These are phyloP conservation scores for Sindora glabra DNA, from an alignment of 306 rosid species.

Conservation along the genomic window DNA sequence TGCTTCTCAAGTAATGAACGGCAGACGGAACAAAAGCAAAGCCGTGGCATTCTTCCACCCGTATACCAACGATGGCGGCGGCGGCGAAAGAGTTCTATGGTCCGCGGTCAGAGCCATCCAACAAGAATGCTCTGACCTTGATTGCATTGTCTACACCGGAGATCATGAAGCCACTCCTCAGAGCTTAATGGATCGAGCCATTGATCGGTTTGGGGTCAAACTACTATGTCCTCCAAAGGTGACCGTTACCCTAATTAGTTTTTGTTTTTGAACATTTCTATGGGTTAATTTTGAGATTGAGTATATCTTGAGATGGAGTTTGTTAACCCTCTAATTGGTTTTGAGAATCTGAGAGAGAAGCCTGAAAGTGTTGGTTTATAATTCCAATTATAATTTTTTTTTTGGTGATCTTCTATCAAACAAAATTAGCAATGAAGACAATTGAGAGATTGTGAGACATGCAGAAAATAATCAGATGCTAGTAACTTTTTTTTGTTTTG, in stretches of 20 bases:
- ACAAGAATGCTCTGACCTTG: conserved; percentile 50
- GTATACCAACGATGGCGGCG: conserved; percentile 88
- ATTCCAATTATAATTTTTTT: too few relatives aligned
- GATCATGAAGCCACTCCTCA: conserved; percentile 81
- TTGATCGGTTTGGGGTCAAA: conserved; percentile 77
- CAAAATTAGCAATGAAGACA: too few relatives aligned
- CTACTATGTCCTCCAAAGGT: conserved; percentile 55
- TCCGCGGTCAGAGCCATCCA: conserved; percentile 82
- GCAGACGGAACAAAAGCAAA: conserved; percentile 38
- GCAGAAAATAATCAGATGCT: too few relatives aligned
- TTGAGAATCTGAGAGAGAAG: not conserved
- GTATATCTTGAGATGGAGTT: not conserved
- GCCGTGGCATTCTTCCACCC: conserved; percentile 95
- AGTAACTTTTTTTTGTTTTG: too few relatives aligned
- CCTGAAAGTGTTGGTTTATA: not conserved
- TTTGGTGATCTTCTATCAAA: too few relatives aligned
- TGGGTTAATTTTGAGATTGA: not conserved
- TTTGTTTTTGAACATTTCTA: not conserved
- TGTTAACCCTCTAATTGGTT: not conserved
- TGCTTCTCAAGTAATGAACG: conserved; percentile 8
- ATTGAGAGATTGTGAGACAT: too few relatives aligned
- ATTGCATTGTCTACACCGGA: conserved; percentile 70
- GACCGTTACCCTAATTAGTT: not conserved
- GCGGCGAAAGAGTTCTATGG: conserved; percentile 91
- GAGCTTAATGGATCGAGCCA: conserved; percentile 48